Percentiles rank a stretch among this genome's conserved stretches.
Conservation (phyloP, 2,329 filamentous ascomycete genomes). For the Aspergillus hiratsukae region DNA sequence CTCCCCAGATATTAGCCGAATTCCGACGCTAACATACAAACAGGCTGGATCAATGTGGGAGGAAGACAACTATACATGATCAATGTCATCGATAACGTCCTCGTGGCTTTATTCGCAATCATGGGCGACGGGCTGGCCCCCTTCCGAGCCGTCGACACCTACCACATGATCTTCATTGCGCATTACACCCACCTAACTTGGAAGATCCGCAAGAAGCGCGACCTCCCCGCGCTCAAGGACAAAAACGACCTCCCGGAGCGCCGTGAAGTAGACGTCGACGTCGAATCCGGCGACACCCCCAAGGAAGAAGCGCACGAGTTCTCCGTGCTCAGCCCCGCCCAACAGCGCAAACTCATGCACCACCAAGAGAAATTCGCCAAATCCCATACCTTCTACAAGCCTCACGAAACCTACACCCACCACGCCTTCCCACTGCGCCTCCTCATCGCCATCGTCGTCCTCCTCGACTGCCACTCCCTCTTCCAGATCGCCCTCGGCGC, state of each 20-base stretch:
- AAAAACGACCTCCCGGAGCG: conserved; percentile 63
- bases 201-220: conserved; percentile 59
- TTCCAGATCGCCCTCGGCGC: conserved; percentile 76
- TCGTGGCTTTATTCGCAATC: conserved; percentile 66
- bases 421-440: conserved; percentile 70
- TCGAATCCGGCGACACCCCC: conserved; percentile 40
- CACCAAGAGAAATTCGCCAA: conserved; percentile 77
- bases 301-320: conserved; percentile 50
- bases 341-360: conserved; percentile 67
- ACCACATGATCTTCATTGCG: conserved; percentile 79
- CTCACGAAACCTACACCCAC: conserved; percentile 79
- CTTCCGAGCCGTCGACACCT: conserved; percentile 76
- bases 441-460: conserved; percentile 70
- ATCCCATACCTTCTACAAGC: conserved; percentile 85
- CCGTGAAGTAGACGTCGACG: conserved; percentile 39
- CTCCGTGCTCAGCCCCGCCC: conserved; percentile 59
- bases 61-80: conserved; percentile 65
- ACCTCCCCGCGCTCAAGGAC: conserved; percentile 59
- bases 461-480: conserved; percentile 74
- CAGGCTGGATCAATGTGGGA: conserved; percentile 76
- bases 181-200: conserved; percentile 66
- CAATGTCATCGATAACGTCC: conserved; percentile 65
- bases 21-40: conserved; percentile 1
- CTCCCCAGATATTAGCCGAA: no score
- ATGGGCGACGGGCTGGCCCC: conserved; percentile 68